Base-by-base conservation (phyloP, 1,139 yeast genomes). In the Yamadazyma triangularis region DNA sequence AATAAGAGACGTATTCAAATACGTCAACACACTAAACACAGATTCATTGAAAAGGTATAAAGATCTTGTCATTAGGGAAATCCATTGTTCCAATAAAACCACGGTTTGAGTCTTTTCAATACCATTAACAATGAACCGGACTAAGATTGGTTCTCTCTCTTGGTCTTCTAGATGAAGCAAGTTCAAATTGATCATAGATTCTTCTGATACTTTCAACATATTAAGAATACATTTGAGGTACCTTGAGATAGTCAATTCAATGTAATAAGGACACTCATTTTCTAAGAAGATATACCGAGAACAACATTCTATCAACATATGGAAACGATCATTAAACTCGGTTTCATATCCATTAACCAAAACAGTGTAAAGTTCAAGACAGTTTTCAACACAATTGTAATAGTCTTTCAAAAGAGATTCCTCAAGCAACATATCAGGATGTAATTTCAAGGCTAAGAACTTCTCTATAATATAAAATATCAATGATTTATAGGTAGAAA, bases 401-500 rank as follows among this genome's bases (percentile, higher is more conserved):
- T 56, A 59, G 14, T 51, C 51, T 4, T 47, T 44, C 27, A 60
- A 34, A 3, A 41, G 30, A 13, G 30, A 13, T 14, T 45, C 39
- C 25, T 52, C 50, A 1, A 38, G 31, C 3, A 58, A 35, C 2
- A 57, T 24, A 1, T 51, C 57, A 3, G 45, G 41, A 4, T 51
- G 45, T 12, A 79, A 47, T 33, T 45, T 46, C 29, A 64, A 44
- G 9, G 41, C 34, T 22, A 64, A 47, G 32, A 77, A 76, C 30
- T 64, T 71, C 29, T 65, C 55, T n/a, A 79, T 43, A 2, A 74
- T 54, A 24, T 63, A 58, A 12, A 78, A 43, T 0, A 77, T 47
- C 23, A 82, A 60, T 4, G 77, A 70, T 41, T 79, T 78, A 48
- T 81, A 82, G 1, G 84, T 78, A 0, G 85, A 75, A 5, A 77